A percentile compares a stretch with the other conserved stretches of the same genome.
Conservation (phyloP, 805 yeast genomes). For the Wickerhamiella musiphila region DNA sequence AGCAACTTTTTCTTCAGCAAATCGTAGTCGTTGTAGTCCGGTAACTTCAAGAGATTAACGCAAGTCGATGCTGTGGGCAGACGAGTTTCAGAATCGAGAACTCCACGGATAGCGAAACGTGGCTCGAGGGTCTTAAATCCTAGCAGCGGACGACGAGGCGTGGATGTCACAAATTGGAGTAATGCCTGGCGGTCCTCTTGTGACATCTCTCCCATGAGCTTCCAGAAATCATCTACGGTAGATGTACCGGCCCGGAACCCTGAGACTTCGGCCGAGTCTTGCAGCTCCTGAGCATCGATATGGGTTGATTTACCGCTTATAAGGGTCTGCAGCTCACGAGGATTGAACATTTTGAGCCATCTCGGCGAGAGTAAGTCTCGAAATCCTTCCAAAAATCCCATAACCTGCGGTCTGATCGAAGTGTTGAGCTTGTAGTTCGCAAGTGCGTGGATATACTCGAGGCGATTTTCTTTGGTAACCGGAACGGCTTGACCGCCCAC, state of each 20-base stretch:
- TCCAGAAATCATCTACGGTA: slow-evolving; percentile 60
- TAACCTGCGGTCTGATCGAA: slow-evolving; percentile 39
- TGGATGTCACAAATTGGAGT: slow-evolving; percentile 80
- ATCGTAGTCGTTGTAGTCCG: slow-evolving; percentile 54
- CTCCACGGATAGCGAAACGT: slow-evolving; percentile 60
- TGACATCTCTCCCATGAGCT: slow-evolving; percentile 48
- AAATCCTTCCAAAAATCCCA: slow-evolving; percentile 52
- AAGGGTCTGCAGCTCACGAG: slow-evolving; percentile 67
- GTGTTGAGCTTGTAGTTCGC: slow-evolving; percentile 66
- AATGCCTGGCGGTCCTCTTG: slow-evolving; percentile 44
- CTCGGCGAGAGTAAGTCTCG: slow-evolving; percentile 45
- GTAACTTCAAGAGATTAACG: slow-evolving; percentile 70
- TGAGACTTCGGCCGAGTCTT: slow-evolving; percentile 42
- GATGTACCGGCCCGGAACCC: slow-evolving; percentile 34
- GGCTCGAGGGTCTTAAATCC: slow-evolving; percentile 71
- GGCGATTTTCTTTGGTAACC: slow-evolving; percentile 44
- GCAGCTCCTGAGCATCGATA: slow-evolving; percentile 56
- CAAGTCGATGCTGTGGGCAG: slow-evolving; percentile 92
- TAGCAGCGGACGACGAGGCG: slow-evolving; percentile 74
- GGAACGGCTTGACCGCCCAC: slow-evolving; percentile 36
- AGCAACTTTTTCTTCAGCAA: slow-evolving; percentile 44
- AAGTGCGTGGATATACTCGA: slow-evolving; percentile 58
- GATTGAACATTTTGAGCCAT: slow-evolving; percentile 77
- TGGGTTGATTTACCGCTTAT: slow-evolving; percentile 62
- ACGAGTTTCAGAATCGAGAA: slow-evolving; percentile 30